These are phyloP conservation scores for Metarhizium album DNA, from an alignment of 2,329 filamentous ascomycete species.

Conservation along the genomic window DNA sequence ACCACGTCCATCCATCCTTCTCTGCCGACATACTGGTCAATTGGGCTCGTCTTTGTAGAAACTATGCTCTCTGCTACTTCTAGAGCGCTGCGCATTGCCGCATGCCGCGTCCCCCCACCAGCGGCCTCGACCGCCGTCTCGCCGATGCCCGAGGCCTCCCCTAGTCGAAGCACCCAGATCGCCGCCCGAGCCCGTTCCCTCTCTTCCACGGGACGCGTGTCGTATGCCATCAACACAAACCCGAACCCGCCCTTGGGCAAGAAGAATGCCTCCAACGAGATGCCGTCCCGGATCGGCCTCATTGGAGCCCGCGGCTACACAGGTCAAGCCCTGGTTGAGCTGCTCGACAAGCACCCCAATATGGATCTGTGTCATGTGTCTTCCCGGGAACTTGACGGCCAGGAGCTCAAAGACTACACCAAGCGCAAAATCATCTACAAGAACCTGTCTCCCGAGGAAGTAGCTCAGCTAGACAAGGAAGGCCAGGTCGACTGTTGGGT, in stretches of 20 bases:
- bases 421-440: conserved; percentile 91
- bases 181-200: too few species aligned
- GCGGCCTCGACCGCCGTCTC: too few species aligned
- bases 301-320: conserved; percentile 76
- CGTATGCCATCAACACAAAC: not conserved
- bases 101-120: too few species aligned
- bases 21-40: too few species aligned
- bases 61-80: too few species aligned
- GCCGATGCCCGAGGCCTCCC: too few species aligned
- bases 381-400: conserved; percentile 80
- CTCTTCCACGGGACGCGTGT: not conserved
- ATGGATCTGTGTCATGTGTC: conserved; percentile 89
- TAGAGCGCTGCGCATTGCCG: too few species aligned
- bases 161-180: too few species aligned
- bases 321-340: conserved; percentile 57
- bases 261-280: conserved; percentile 75
- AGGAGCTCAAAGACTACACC: conserved; percentile 78
- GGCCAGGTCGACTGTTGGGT: conserved; percentile 92
- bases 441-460: conserved; percentile 77
- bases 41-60: too few species aligned
- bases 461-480: conserved; percentile 71
- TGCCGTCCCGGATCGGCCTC: conserved; percentile 69
- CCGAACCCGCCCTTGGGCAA: conserved; percentile 62
- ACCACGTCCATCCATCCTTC: too few species aligned
- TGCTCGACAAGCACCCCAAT: conserved; percentile 79